Evolutionary conservation across 2,329 filamentous ascomycete species (phyloP).

Genomic region (Zymoseptoria crescenta): DNA sequence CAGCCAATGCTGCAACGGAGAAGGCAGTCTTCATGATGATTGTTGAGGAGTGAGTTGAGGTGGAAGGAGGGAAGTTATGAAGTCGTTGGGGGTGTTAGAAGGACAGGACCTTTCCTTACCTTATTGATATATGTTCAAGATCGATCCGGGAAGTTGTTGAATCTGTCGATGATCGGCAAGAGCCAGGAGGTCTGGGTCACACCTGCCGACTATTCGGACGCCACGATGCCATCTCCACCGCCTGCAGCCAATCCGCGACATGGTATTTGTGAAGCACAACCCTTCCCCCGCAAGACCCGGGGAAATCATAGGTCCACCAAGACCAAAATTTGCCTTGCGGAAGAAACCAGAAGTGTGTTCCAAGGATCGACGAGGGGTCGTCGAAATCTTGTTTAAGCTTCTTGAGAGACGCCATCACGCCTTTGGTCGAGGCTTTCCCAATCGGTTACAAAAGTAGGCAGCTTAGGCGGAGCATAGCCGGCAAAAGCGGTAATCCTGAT

Average conservation of each 20-base stretch:
- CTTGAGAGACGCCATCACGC: neutral
- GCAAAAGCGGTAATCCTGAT: neutral
- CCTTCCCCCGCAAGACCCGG: neutral
- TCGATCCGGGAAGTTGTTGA: neutral
- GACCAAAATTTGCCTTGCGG: neutral
- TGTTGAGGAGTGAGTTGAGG: neutral
- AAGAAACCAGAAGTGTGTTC: neutral
- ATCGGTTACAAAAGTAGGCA: neutral
- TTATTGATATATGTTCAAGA: neutral
- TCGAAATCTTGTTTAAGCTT: neutral
- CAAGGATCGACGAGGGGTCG: neutral
- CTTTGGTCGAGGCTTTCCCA: neutral
- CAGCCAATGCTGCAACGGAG: conserved; percentile 7
- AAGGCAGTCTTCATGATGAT: conserved; percentile 6
- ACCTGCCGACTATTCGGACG: neutral
- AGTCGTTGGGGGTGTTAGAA: neutral
- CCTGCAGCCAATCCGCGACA: neutral
- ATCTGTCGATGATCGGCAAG: neutral
- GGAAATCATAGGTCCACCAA: neutral
- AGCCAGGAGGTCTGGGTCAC: neutral
- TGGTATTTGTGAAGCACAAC: neutral
- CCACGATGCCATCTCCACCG: neutral
- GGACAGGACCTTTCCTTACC: too few species aligned
- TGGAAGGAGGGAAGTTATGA: neutral
- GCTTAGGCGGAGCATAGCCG: neutral